Evolutionary conservation across 2,329 filamentous ascomycete genomes (phyloP).

Genomic region (Hypomyces perniciosus): DNA sequence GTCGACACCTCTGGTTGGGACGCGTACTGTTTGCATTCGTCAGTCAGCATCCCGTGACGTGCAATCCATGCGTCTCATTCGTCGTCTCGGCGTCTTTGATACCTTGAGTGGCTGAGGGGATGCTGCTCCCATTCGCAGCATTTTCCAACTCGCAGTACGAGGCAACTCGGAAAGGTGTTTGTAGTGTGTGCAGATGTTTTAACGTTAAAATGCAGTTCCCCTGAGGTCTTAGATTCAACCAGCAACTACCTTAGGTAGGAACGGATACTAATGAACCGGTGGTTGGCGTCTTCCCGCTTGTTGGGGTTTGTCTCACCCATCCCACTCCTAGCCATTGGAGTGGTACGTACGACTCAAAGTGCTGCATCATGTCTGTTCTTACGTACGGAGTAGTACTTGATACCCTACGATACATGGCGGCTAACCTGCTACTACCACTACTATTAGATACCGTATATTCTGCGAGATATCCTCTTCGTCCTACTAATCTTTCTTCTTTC

Average conservation of each 20-base stretch:
- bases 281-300: background rate
- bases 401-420: too few relatives aligned
- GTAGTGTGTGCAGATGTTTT: too few relatives aligned
- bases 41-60: slow-evolving; percentile 5
- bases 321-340: background rate
- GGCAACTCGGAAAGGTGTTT: too few relatives aligned
- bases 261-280: background rate
- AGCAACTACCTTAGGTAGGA: too few relatives aligned
- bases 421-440: too few relatives aligned
- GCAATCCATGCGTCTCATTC: slow-evolving; percentile 5
- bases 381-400: background rate
- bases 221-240: background rate
- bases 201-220: background rate
- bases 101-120: too few relatives aligned
- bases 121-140: too few relatives aligned
- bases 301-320: background rate
- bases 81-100: background rate
- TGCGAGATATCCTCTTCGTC: too few relatives aligned
- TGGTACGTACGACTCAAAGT: background rate
- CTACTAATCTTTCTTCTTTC: too few relatives aligned
- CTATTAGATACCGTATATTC: too few relatives aligned
- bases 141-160: too few relatives aligned
- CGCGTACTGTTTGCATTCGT: background rate
- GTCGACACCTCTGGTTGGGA: background rate
- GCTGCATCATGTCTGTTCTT: background rate